Base-by-base conservation (phyloP, 345 rosid genomes). In the Mercurialis annua region DNA sequence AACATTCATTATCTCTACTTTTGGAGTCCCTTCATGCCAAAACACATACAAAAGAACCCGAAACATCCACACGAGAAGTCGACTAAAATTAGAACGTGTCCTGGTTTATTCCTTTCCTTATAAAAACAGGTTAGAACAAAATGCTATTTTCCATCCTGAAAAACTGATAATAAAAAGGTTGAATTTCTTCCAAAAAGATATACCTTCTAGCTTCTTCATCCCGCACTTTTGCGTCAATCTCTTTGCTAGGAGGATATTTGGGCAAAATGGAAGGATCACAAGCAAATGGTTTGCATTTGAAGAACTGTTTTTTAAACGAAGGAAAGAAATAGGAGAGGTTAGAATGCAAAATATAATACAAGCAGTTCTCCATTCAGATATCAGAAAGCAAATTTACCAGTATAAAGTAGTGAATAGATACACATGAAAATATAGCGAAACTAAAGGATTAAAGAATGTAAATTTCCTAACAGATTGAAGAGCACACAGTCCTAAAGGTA, bases 201-300 rank as follows among this genome's bases (percentile, higher is more conserved):
- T 82, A 88, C 95, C 89, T 84, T 75, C 89, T 84, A 66, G 83
- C 82, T 59, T 86, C 91, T 54, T 93, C 96, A 74, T 87, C 99
- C 23, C 89, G 89, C 62, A 81, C 42, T 84, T 89, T 91, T 46
- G 89, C 90, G 74, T 94, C 97, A 59, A 94, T 89, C 86, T 94
- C 99, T 81, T 91, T 94, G 82, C 96, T 89, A 14, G 96, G 97
- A 64, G 99, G 93, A 76, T 89, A 94, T 65, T 89, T 91, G 62
- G 99, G 99, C 82, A 94, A 80, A 74, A 80, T 81, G 62, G 93
- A 87, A 72, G 97, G 96, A 69, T 94, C 93, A 64, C 97, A 94
- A 72, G 99, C 88, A 71, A 82, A 71, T 4, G 96, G 97, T 67
- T 87, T 78, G 38, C 87, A 77, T 29, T 78, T 76, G 61, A 94